Conservation (phyloP, 2,329 filamentous ascomycete species). For the Tolypocladium guangdongense region DNA sequence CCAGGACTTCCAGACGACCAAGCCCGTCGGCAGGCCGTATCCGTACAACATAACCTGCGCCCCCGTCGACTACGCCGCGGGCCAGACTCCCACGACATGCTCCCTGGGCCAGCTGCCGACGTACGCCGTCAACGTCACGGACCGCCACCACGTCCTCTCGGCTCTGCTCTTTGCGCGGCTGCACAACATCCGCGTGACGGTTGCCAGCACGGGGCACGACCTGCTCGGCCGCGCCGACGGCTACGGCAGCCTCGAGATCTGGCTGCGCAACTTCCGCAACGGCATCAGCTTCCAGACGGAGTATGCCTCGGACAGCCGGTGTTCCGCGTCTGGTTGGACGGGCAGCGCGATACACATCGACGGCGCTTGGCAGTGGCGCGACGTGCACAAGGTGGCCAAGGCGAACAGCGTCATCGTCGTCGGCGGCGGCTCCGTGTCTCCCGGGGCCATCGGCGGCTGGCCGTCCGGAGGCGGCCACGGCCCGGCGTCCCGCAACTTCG, state of each 20-base stretch:
- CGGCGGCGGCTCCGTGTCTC: conserved; percentile 15
- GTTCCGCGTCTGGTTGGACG: conserved; percentile 15
- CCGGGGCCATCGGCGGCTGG: conserved; percentile 24
- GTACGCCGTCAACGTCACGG: conserved; percentile 14
- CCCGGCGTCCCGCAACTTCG: conserved; percentile 25
- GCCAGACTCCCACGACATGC: conserved; percentile 7
- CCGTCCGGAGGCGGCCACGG: conserved; percentile 30
- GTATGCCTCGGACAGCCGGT: conserved; percentile 12
- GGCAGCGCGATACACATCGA: conserved; percentile 23
- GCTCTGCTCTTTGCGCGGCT: conserved; percentile 31
- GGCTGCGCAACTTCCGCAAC: conserved; percentile 21
- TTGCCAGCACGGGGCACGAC: conserved; percentile 34
- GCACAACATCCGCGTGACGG: conserved; percentile 25
- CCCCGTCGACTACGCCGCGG: conserved; percentile 11
- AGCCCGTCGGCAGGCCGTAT: conserved; percentile 13
- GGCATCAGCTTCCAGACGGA: conserved; percentile 13
- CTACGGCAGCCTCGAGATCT: conserved; percentile 19
- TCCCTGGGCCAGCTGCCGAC: conserved; percentile 10
- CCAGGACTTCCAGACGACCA: conserved; percentile 13
- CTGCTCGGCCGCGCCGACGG: conserved; percentile 22
- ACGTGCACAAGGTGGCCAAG: conserved; percentile 20
- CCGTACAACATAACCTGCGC: conserved; percentile 18
- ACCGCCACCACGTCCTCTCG: conserved; percentile 5
- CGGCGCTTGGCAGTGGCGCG: conserved; percentile 21
- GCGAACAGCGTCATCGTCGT: conserved; percentile 22